Percentiles rank a stretch among this genome's conserved stretches.
Conservation (phyloP, 1,284 basidiomycete genomes). For the Dichomitus squalens region DNA sequence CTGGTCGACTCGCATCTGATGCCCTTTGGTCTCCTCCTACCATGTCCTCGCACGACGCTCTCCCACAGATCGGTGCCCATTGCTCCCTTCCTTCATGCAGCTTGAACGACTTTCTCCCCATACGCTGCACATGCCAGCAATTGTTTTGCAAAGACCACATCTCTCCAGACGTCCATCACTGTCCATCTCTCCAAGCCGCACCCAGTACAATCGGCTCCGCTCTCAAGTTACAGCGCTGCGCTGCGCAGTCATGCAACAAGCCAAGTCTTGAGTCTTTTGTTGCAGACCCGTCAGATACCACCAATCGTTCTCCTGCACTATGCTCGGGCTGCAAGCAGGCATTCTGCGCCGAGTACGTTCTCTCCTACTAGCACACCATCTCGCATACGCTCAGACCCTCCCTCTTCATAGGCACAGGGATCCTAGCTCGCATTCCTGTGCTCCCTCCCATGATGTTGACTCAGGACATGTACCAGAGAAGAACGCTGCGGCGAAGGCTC, state of each 20-base stretch:
- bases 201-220: constrained; percentile 7
- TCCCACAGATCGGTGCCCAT: constrained; percentile 48
- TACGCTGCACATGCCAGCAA: constrained; percentile 53
- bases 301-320: constrained; percentile 37
- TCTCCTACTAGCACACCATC: not conserved
- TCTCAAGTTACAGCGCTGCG: constrained; percentile 51
- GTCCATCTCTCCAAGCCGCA: constrained; percentile 35
- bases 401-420: constrained; percentile 57
- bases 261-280: constrained; percentile 48
- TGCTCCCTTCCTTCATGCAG: constrained; percentile 57
- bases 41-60: constrained; percentile 2
- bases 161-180: constrained; percentile 58
- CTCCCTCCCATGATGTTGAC: constrained; percentile 25
- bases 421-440: constrained; percentile 56
- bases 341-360: constrained; percentile 62
- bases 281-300: constrained; percentile 30
- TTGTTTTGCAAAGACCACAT: constrained; percentile 62
- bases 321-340: constrained; percentile 57
- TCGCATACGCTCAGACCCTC: constrained; percentile 6
- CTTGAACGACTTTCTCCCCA: constrained; percentile 66
- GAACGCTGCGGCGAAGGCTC: constrained; percentile 51
- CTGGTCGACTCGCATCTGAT: too few relatives aligned
- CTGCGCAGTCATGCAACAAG: constrained; percentile 51
- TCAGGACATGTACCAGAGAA: constrained; percentile 29
- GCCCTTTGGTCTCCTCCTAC: too few relatives aligned